Conservation (phyloP, 176 grass and related monocot species). For the Elaeis guineensis region DNA sequence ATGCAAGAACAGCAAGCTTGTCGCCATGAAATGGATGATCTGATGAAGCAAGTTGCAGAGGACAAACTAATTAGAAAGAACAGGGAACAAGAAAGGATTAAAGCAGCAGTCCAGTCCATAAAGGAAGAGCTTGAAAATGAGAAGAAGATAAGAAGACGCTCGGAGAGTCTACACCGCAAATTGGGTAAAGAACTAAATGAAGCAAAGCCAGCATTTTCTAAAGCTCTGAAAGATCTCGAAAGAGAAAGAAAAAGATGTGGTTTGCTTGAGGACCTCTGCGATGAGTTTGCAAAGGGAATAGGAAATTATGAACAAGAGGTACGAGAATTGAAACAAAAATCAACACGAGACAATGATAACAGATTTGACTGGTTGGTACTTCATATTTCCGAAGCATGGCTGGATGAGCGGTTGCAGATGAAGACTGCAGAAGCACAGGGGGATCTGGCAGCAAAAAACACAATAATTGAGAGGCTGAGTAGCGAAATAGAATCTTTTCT, state of each 20-base stretch:
- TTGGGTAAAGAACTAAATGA: conserved; percentile 69
- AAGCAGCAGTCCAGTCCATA: conserved; percentile 43
- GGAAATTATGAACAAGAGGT: conserved; percentile 84
- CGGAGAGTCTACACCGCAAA: conserved; percentile 69
- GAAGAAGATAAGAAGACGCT: conserved; percentile 62
- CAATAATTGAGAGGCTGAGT: conserved; percentile 58
- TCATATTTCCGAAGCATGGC: conserved; percentile 89
- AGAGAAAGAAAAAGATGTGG: conserved; percentile 59
- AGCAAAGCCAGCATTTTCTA: conserved; percentile 55
- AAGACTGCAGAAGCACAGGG: conserved; percentile 42
- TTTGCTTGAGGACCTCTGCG: conserved; percentile 69
- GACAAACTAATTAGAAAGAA: conserved; percentile 59
- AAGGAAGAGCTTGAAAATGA: conserved; percentile 79
- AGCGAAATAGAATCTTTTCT: conserved; percentile 72
- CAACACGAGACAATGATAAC: conserved; percentile 36
- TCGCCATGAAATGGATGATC: conserved; percentile 52
- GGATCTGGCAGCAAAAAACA: conserved; percentile 34
- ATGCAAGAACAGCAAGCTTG: conserved; percentile 47
- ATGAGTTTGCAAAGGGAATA: conserved; percentile 82
- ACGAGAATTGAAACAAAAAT: conserved; percentile 66
- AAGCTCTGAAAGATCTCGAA: conserved; percentile 63
- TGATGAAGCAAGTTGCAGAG: conserved; percentile 53
- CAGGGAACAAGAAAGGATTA: conserved; percentile 76
- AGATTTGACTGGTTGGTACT: conserved; percentile 72
- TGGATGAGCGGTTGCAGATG: conserved; percentile 92